A percentile compares a stretch with the other conserved stretches of the same genome.
Evolutionary conservation across 805 yeast species (phyloP).

Genomic region (Schwanniomyces sp.): DNA sequence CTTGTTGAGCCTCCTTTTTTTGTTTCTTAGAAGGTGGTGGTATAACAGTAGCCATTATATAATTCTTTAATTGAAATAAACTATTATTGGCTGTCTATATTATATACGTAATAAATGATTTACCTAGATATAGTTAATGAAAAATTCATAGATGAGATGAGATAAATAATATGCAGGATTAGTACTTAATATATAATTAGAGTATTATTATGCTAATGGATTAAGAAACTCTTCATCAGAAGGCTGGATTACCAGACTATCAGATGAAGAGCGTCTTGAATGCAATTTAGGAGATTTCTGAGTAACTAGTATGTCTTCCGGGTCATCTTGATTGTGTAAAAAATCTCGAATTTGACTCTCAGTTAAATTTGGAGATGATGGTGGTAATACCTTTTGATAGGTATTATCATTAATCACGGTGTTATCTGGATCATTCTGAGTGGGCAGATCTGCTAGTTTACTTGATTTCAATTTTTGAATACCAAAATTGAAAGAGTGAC

Average conservation of each 20-base stretch:
- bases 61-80: background rate
- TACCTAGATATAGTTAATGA: background rate
- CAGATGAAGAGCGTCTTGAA: background rate
- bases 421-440: background rate
- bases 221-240: constrained; percentile 33
- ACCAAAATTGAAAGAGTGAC: background rate
- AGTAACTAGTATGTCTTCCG: background rate
- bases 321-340: constrained; percentile 1
- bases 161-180: constrained; percentile 3
- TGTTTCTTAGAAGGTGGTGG: constrained; percentile 95
- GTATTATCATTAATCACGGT: background rate
- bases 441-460: background rate
- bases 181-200: too few relatives aligned
- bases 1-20: constrained; percentile 77
- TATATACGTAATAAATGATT: constrained; percentile 6
- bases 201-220: constrained; percentile 8
- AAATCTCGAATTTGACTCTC: constrained; percentile 7
- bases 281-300: background rate
- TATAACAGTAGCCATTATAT: constrained; percentile 79
- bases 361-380: constrained; percentile 16
- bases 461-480: background rate
- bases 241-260: constrained; percentile 27
- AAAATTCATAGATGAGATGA: background rate
- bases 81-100: background rate
- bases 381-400: constrained; percentile 8